Conservation (phyloP, 768 basidiomycete genomes). For the Tylopilus sp. region DNA sequence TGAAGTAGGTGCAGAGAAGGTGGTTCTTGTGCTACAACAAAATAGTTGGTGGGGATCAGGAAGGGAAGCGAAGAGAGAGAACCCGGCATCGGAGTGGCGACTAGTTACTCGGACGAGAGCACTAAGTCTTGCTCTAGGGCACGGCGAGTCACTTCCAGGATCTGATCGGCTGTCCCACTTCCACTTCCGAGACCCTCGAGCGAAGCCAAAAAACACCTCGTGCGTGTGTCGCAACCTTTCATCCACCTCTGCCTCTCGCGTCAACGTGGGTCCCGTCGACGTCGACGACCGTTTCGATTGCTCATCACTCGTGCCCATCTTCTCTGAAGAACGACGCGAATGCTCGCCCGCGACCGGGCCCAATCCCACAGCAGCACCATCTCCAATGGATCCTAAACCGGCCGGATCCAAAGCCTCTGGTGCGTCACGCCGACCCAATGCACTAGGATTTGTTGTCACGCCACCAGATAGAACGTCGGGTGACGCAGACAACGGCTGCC, state of each 20-base stretch:
- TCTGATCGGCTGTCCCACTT: no score
- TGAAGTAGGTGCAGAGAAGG: slow-evolving; percentile 7
- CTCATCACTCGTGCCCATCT: slow-evolving; percentile 17
- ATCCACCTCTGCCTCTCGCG: slow-evolving; percentile 64
- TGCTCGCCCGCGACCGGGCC: slow-evolving; percentile 18
- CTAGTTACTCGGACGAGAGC: no score
- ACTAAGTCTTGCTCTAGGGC: no score
- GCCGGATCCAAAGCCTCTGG: background rate
- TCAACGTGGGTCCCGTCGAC: slow-evolving; percentile 52
- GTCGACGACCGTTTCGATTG: slow-evolving; percentile 24
- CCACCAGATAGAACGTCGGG: no score
- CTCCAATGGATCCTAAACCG: no score
- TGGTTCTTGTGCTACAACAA: slow-evolving; percentile 14
- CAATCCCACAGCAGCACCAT: slow-evolving; percentile 7
- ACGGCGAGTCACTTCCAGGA: no score
- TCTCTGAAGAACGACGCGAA: slow-evolving; percentile 16
- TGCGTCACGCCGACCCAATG: background rate
- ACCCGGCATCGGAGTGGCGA: background rate
- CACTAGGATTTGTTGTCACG: no score
- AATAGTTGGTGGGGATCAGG: background rate
- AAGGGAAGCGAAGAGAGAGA: background rate
- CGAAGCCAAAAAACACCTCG: slow-evolving; percentile 60
- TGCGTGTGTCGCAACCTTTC: slow-evolving; percentile 64
- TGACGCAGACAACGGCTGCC: slow-evolving; percentile 6
- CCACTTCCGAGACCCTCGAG: slow-evolving; percentile 56